Evolutionary conservation across 2,329 filamentous ascomycete species (phyloP).

Genomic region (Penicillium verrucosum): DNA sequence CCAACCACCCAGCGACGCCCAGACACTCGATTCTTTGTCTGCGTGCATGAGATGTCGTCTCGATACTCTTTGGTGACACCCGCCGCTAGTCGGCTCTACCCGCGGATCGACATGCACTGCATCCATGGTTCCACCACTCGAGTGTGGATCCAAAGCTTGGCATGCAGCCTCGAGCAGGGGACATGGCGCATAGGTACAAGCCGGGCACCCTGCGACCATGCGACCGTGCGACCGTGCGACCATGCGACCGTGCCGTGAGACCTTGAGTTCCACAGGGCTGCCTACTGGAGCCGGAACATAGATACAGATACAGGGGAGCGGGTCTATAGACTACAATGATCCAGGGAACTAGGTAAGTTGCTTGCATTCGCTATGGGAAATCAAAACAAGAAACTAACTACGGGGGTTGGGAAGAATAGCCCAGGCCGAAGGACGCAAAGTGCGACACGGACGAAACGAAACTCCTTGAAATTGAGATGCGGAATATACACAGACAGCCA

Average conservation of each 20-base stretch:
- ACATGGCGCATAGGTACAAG: neutral
- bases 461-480: neutral
- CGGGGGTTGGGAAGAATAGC: neutral
- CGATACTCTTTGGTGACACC: slow-evolving; percentile 4
- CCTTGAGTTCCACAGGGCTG: neutral
- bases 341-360: neutral
- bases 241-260: neutral
- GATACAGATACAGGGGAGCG: neutral
- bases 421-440: neutral
- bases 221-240: neutral
- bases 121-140: neutral
- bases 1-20: neutral
- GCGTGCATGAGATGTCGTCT: slow-evolving; percentile 4
- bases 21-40: neutral
- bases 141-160: slow-evolving; percentile 1
- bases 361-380: slow-evolving; percentile 9
- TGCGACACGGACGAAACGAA: neutral
- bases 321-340: neutral
- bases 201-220: neutral
- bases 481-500: slow-evolving; percentile 6
- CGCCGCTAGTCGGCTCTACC: neutral
- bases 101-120: neutral
- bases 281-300: neutral
- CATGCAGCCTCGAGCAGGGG: neutral
- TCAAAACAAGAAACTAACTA: slow-evolving; percentile 6